Evolutionary conservation across 257 asterid genomes (phyloP).

Genomic region (Nicotiana knightiana): DNA sequence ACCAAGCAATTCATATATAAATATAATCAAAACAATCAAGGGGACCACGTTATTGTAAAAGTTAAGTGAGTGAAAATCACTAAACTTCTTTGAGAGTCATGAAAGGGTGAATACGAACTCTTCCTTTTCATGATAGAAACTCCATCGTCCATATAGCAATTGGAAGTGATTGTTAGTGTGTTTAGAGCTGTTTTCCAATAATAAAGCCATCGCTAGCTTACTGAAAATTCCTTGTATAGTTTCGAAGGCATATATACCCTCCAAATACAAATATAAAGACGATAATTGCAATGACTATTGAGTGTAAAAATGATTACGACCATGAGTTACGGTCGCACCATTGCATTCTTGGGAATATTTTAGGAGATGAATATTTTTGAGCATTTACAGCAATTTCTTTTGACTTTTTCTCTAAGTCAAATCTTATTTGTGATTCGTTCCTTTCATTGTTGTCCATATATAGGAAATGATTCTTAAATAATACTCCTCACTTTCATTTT

Average conservation of each 20-base stretch:
- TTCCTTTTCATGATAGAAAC: neutral
- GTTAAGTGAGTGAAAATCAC: neutral
- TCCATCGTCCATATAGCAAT: neutral
- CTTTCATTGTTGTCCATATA: neutral
- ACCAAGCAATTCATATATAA: constrained; percentile 1
- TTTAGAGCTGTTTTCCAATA: neutral
- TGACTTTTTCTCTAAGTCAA: neutral
- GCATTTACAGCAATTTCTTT: neutral
- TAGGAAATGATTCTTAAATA: no score
- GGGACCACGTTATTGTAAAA: neutral
- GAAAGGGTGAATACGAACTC: neutral
- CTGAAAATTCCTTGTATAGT: neutral
- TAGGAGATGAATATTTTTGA: neutral
- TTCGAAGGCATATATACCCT: neutral
- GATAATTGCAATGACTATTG: neutral
- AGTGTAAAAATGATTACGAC: neutral
- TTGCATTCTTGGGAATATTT: neutral
- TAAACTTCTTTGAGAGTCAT: neutral
- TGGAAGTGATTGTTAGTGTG: neutral
- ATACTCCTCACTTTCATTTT: no score
- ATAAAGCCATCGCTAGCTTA: neutral
- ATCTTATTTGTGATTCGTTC: neutral
- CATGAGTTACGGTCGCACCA: neutral
- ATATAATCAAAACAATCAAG: neutral
- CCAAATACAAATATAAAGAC: neutral